Evolutionary conservation across 2,329 filamentous ascomycete species (phyloP), one percentile per base, ranked within the genome.

Genomic region (Microdochium bolleyi): DNA sequence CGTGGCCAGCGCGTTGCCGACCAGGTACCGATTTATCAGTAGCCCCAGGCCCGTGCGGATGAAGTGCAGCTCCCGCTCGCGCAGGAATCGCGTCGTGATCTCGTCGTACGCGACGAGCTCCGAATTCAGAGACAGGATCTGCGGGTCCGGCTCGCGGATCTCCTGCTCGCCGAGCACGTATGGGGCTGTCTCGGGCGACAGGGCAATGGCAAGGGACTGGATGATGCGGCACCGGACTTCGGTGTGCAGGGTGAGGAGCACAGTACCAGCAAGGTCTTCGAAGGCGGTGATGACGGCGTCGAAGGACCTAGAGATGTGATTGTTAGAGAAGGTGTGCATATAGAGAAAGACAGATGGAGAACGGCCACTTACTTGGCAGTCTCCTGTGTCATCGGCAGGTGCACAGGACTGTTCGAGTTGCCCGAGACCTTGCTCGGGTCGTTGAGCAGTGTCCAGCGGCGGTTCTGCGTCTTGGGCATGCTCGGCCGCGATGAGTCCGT

Each of bases 51-150:
- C 89, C 0, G 77, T 82, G 7, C 88, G 85, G 55, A 97, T 82
- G 68, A 94, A 95, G 11, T 74, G 75, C 10, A 84, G 80, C 67
- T 95, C 90, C 41, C 79, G 73, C 8, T 80, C 71, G 3, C 88
- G 85, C 4, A 97, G 78, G 66, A 87, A 89, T 2, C 79, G 79
- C 3, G 83, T 81, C 37, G 91, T 78, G 22, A 87, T 91, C 61
- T 92, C 90, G 66, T 96, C 92, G 67, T 95, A 95, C 24, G 83
- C 76, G n/a, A 95, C 84, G 27, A 99, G 79, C 56, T 91, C 87
- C 49, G 84, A 80, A 71, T 96, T 95, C 52, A 99, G 81, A 19
- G 79, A 78, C n/a, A 97, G 74, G 48, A 99, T 87, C 52, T 85
- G 78, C 3, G 89, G 83, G 65, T 92, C 89, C 0, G 89, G 88